Evolutionary conservation across 305 asterid species (phyloP).

Genomic region (Solanum hybrid): DNA sequence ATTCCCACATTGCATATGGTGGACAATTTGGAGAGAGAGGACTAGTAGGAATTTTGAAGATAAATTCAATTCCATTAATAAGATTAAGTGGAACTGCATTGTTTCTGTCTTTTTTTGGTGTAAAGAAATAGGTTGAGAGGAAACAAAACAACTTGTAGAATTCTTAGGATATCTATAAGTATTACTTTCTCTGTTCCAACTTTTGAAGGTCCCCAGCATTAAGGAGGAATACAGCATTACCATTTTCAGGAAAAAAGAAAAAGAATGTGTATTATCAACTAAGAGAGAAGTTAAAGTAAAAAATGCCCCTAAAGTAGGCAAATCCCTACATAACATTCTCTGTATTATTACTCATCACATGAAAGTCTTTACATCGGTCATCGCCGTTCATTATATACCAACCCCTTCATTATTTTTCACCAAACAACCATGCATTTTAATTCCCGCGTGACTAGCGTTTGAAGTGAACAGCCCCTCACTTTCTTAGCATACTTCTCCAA

Average conservation of each 20-base stretch:
- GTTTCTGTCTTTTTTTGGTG: not conserved
- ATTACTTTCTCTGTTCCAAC: not conserved
- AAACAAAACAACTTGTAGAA: not conserved
- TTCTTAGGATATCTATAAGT: not conserved
- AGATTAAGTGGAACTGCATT: not conserved
- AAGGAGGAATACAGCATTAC: not conserved
- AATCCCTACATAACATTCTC: not conserved
- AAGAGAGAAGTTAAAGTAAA: not conserved
- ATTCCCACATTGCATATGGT: not conserved
- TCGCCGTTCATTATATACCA: not conserved
- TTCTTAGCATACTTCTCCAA: not conserved
- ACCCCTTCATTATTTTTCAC: not conserved
- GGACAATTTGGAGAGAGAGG: not conserved
- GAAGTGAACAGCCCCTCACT: not conserved
- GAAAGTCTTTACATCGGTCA: not conserved
- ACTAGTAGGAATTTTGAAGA: not conserved
- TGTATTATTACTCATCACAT: not conserved
- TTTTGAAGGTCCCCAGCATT: not conserved
- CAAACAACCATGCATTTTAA: not conserved
- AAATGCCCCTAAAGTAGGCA: not conserved
- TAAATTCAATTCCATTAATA: not conserved
- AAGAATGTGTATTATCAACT: not conserved
- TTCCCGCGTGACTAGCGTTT: not conserved
- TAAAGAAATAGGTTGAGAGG: not conserved
- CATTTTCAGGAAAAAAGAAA: not conserved